Evolutionary conservation across 768 basidiomycete species (phyloP).

Genomic region (Tubosaeta sp.): DNA sequence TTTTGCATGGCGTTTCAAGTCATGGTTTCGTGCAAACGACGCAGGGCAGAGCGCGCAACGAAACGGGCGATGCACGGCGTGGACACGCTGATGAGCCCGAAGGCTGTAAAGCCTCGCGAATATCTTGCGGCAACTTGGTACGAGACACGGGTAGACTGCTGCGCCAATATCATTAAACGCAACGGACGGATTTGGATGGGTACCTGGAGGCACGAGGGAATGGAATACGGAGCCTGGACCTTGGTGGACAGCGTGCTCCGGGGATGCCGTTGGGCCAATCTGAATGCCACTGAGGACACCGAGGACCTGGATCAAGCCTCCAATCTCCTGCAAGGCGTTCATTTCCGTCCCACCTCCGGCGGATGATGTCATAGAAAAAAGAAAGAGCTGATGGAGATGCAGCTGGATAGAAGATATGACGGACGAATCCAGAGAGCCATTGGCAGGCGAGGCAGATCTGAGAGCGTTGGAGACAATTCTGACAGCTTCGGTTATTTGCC

Average conservation of each 20-base stretch:
- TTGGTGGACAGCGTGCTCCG: conserved; percentile 22
- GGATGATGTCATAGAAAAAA: conserved; percentile 73
- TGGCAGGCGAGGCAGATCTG: conserved; percentile 29
- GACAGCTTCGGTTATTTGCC: conserved; percentile 58
- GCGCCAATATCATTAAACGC: conserved; percentile 54
- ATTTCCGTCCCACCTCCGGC: conserved; percentile 47
- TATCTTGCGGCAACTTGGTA: conserved; percentile 58
- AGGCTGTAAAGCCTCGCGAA: conserved; percentile 69
- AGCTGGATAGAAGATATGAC: conserved; percentile 68
- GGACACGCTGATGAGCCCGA: conserved; percentile 66
- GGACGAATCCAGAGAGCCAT: conserved; percentile 48
- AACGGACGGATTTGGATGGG: conserved; percentile 20
- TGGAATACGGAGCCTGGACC: conserved; percentile 32
- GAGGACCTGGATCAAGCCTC: conserved; percentile 78
- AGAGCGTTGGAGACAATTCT: conserved; percentile 52
- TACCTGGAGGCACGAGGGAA: conserved; percentile 27
- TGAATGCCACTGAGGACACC: conserved; percentile 77
- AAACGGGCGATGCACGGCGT: conserved; percentile 62
- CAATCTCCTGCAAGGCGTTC: conserved; percentile 66
- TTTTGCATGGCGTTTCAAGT: conserved; percentile 72
- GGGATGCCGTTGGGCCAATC: conserved; percentile 44
- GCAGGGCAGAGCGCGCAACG: conserved; percentile 64
- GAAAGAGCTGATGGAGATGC: conserved; percentile 71
- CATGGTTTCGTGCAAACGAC: conserved; percentile 75
- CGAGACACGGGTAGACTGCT: conserved; percentile 77